Percentiles rank a stretch among this genome's conserved stretches.
Conservation (phyloP, 108 stramenopile species). For the Skeletonema grethae region DNA sequence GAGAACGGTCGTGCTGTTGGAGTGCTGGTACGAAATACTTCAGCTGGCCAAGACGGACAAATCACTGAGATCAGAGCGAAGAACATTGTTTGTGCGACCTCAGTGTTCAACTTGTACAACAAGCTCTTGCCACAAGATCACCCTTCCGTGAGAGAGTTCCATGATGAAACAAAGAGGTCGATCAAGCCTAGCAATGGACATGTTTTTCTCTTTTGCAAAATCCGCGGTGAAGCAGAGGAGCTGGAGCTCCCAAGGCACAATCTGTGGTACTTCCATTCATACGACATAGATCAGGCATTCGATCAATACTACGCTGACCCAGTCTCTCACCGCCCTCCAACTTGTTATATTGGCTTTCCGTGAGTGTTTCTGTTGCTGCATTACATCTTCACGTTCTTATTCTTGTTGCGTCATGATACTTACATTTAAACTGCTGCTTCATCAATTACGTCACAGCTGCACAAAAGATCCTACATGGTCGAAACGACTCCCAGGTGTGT, state of each 20-base stretch:
- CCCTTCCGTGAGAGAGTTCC: slow-evolving; percentile 49
- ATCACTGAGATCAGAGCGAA: slow-evolving; percentile 51
- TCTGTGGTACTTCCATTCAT: slow-evolving; percentile 63
- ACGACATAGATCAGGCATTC: slow-evolving; percentile 62
- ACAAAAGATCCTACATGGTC: slow-evolving; percentile 57
- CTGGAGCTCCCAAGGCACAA: slow-evolving; percentile 57
- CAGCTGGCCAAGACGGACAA: slow-evolving; percentile 30
- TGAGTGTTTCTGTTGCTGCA: background rate
- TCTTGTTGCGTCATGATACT: background rate
- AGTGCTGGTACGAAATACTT: slow-evolving; percentile 54
- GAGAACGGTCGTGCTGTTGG: slow-evolving; percentile 58
- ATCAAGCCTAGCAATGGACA: slow-evolving; percentile 53
- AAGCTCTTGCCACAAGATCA: slow-evolving; percentile 53
- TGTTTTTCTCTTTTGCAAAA: slow-evolving; percentile 61
- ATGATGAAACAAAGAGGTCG: slow-evolving; percentile 39
- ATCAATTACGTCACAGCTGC: background rate
- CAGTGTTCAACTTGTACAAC: slow-evolving; percentile 58
- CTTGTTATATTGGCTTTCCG: slow-evolving; percentile 62
- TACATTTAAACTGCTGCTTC: too few relatives aligned
- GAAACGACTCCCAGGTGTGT: slow-evolving; percentile 47
- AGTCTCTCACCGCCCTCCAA: slow-evolving; percentile 48
- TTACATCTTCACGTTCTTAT: background rate
- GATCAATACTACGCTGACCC: slow-evolving; percentile 58
- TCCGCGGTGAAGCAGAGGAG: slow-evolving; percentile 50
- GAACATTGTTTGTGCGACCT: slow-evolving; percentile 56